Percentiles rank a stretch among this genome's conserved stretches.
Conservation (phyloP, 2,329 filamentous ascomycete genomes). For the Myriosclerotinia duriaeana region DNA sequence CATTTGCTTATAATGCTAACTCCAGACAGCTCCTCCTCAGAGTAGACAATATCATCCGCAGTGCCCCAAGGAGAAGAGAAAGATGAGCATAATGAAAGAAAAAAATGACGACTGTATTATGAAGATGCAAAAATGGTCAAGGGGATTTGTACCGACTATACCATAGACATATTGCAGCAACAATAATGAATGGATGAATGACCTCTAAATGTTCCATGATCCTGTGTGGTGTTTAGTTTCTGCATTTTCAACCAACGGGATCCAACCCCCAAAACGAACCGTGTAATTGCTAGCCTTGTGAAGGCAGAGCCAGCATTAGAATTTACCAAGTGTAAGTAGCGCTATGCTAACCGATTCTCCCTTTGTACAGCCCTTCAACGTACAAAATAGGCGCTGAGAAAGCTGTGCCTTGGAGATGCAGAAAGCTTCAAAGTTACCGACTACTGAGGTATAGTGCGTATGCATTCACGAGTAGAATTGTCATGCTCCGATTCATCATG, state of each 20-base stretch:
- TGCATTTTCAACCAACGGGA: background rate
- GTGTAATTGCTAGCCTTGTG: background rate
- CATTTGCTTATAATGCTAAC: constrained; percentile 38
- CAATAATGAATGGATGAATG: constrained; percentile 29
- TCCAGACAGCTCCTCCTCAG: constrained; percentile 71
- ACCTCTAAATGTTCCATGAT: constrained; percentile 1
- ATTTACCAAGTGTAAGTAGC: background rate
- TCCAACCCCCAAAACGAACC: background rate
- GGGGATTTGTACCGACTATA: constrained; percentile 39
- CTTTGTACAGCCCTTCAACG: background rate
- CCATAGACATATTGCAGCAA: constrained; percentile 40
- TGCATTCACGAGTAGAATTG: background rate
- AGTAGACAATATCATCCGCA: constrained; percentile 97
- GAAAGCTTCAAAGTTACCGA: background rate
- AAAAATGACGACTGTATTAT: constrained; percentile 38
- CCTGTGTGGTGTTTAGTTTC: background rate
- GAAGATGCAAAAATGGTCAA: constrained; percentile 30
- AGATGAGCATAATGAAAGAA: constrained; percentile 54
- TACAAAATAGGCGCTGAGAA: background rate
- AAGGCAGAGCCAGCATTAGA: background rate
- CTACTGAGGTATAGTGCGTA: background rate
- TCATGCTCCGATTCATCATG: background rate
- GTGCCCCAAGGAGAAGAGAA: constrained; percentile 80
- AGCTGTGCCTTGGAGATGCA: background rate
- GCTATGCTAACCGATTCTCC: background rate